Conservation (phyloP, 2,329 filamentous ascomycete genomes). For the Calonectria honghensis region DNA sequence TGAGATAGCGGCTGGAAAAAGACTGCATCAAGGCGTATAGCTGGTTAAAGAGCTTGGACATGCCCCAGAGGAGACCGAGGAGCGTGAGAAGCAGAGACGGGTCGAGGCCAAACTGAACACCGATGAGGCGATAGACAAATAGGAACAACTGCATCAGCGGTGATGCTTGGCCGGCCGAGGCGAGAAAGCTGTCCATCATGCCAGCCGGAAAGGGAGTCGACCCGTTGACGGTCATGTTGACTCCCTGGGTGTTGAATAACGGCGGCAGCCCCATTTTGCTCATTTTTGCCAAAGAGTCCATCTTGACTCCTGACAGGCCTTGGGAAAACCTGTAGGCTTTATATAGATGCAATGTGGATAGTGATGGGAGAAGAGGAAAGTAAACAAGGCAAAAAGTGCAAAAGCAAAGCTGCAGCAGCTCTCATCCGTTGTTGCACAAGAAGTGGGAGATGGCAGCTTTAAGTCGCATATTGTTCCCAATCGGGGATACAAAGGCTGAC, state of each 20-base stretch:
- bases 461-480: neutral
- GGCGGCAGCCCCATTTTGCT: slow-evolving; percentile 55
- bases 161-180: slow-evolving; percentile 65
- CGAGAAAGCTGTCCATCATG: slow-evolving; percentile 67
- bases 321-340: neutral
- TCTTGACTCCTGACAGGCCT: slow-evolving; percentile 19
- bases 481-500: neutral
- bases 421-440: neutral
- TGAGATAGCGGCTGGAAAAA: slow-evolving; percentile 67
- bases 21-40: slow-evolving; percentile 59
- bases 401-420: neutral
- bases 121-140: slow-evolving; percentile 68
- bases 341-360: neutral
- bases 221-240: slow-evolving; percentile 48
- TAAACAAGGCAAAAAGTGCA: neutral
- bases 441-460: neutral
- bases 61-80: slow-evolving; percentile 69
- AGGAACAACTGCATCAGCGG: slow-evolving; percentile 65
- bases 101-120: slow-evolving; percentile 68
- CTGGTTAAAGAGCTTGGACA: slow-evolving; percentile 61
- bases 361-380: neutral
- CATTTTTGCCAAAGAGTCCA: slow-evolving; percentile 56
- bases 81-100: slow-evolving; percentile 68
- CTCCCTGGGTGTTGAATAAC: slow-evolving; percentile 51
- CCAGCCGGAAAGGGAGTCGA: slow-evolving; percentile 53